phyloP scores from a whole-genome alignment of 371 early-diverging fungal species.

The Cokeromyces recurvatus region DNA sequence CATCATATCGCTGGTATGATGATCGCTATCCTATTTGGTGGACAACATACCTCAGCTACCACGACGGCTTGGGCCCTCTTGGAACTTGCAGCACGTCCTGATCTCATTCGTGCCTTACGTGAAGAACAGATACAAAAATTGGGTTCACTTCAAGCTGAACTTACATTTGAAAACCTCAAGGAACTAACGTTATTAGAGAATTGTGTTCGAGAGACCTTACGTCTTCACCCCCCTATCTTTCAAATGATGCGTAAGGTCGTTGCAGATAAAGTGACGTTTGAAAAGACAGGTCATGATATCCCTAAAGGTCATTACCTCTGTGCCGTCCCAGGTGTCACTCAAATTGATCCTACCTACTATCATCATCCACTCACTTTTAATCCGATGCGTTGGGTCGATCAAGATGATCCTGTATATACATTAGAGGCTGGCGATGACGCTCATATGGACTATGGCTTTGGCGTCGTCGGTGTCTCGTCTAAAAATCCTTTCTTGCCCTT shows the following conservation, averaged over 20 bases:
- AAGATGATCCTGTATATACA: slow-evolving; percentile 37
- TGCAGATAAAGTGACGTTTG: slow-evolving; percentile 54
- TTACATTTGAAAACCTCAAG: slow-evolving; percentile 78
- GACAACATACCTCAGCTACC: slow-evolving; percentile 94
- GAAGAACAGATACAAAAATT: slow-evolving; percentile 61
- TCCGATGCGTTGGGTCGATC: slow-evolving; percentile 76
- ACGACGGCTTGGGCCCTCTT: slow-evolving; percentile 90
- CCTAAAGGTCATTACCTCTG: slow-evolving; percentile 88
- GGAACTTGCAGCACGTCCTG: slow-evolving; percentile 79
- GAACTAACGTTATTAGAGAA: slow-evolving; percentile 74
- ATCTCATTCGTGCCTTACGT: slow-evolving; percentile 53
- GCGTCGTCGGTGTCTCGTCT: slow-evolving; percentile 70
- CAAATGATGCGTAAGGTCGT: slow-evolving; percentile 91
- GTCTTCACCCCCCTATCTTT: slow-evolving; percentile 92
- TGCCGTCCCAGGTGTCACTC: slow-evolving; percentile 81
- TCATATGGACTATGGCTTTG: slow-evolving; percentile 81
- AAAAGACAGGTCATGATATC: slow-evolving; percentile 75
- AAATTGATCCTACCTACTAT: slow-evolving; percentile 75
- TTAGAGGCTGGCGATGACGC: slow-evolving; percentile 64
- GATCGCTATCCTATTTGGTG: slow-evolving; percentile 95
- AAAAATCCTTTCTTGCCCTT: slow-evolving; percentile 90
- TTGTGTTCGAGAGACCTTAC: slow-evolving; percentile 85
- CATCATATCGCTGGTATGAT: slow-evolving; percentile 88
- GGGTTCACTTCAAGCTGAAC: slow-evolving; percentile 52
- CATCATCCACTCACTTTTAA: slow-evolving; percentile 74